Evolutionary conservation across 805 yeast genomes (phyloP).

Genomic region (Komagataella ulmi): DNA sequence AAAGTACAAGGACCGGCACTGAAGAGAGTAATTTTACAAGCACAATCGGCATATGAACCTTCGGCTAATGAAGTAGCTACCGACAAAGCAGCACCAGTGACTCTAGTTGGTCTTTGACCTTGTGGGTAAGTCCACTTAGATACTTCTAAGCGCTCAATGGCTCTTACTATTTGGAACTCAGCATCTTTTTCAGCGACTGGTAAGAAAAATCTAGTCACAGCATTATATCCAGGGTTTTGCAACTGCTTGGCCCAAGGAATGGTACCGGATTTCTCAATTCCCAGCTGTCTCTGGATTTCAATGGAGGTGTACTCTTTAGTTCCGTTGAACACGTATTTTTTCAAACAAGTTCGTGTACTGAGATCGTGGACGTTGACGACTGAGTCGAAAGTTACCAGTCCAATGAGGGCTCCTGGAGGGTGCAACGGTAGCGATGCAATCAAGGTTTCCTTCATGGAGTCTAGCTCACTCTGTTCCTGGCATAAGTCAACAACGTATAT

Average conservation of each 20-base stretch:
- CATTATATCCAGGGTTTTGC: constrained; percentile 17
- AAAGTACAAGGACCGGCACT: constrained; percentile 94
- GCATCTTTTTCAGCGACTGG: constrained; percentile 28
- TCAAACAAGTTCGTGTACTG: constrained; percentile 51
- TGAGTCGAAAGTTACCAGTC: constrained; percentile 80
- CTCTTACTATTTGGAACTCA: constrained; percentile 70
- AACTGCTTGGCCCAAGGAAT: constrained; percentile 26
- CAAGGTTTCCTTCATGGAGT: constrained; percentile 71
- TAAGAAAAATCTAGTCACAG: constrained; percentile 23
- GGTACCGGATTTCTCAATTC: constrained; percentile 20
- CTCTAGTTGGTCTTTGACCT: constrained; percentile 76
- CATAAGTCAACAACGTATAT: constrained; percentile 80
- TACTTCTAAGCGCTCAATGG: constrained; percentile 58
- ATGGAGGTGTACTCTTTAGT: constrained; percentile 56
- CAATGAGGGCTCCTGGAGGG: constrained; percentile 84
- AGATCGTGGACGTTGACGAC: constrained; percentile 86
- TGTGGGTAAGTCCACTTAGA: constrained; percentile 71
- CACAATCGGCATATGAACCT: constrained; percentile 70
- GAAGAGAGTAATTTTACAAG: constrained; percentile 81
- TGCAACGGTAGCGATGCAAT: constrained; percentile 62
- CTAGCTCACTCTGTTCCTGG: constrained; percentile 78
- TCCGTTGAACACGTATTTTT: constrained; percentile 79
- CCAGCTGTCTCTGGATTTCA: constrained; percentile 22
- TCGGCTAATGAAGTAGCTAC: constrained; percentile 77
- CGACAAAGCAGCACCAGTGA: constrained; percentile 85